Conservation (phyloP, 805 yeast species). For the Starmerella etchellsii region DNA sequence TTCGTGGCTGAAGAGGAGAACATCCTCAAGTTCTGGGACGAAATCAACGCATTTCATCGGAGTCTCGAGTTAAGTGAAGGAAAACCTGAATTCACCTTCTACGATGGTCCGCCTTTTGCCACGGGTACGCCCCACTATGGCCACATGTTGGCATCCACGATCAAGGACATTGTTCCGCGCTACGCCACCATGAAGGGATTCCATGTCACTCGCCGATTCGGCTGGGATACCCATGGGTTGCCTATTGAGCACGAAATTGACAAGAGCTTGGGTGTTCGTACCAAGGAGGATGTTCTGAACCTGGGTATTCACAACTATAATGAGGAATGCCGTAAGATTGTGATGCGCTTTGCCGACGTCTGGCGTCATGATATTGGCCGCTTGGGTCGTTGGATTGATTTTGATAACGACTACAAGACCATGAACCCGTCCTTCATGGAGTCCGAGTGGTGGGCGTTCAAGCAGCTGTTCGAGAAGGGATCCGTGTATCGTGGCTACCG, state of each 20-base stretch:
- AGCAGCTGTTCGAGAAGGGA: constrained; percentile 69
- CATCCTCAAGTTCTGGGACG: constrained; percentile 70
- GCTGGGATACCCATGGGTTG: constrained; percentile 99
- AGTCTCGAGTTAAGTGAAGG: constrained; percentile 73
- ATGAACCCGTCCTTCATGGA: constrained; percentile 95
- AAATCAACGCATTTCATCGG: constrained; percentile 85
- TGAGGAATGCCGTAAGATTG: constrained; percentile 89
- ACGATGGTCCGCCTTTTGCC: constrained; percentile 99
- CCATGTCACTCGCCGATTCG: constrained; percentile 92
- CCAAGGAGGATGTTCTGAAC: constrained; percentile 86
- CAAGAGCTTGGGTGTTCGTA: constrained; percentile 85
- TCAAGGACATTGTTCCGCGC: constrained; percentile 93
- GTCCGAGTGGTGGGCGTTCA: constrained; percentile 98
- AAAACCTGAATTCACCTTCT: constrained; percentile 78
- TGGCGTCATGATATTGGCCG: constrained; percentile 92
- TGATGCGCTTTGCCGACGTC: constrained; percentile 90
- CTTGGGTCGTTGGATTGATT: constrained; percentile 98
- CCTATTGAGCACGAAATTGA: constrained; percentile 98
- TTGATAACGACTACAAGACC: constrained; percentile 96
- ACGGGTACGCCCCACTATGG: constrained; percentile 99
- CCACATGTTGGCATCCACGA: constrained; percentile 90
- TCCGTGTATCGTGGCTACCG: constrained; percentile 89
- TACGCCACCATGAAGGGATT: constrained; percentile 96
- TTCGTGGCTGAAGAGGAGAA: constrained; percentile 87
- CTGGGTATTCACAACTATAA: constrained; percentile 92